Evolutionary conservation across 768 basidiomycete species (phyloP), one percentile per base, ranked within the genome.

Genomic region (Thelephora ganbajun): DNA sequence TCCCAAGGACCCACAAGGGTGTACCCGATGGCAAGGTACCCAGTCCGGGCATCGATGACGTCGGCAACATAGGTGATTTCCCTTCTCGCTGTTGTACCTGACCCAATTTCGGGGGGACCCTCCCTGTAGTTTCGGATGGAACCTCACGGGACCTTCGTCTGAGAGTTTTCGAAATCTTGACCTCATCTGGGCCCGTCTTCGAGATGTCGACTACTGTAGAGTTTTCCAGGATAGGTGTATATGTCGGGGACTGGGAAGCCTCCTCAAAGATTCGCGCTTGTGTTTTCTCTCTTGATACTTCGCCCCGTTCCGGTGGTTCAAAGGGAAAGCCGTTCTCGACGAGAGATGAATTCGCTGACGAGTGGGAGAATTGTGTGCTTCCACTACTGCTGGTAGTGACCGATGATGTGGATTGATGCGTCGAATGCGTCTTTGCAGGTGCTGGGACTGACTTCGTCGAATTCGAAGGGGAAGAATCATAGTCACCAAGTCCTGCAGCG

Each of bases 171-270:
- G 57, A 54, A 5, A 52, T 44, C 35, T 46, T 50, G 35, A 47
- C 22, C 30, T 53, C 52, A 33, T 43, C 55, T 48, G 12, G 47
- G 45, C 16, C 43, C 47, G 44, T 46, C 46, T 41, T 36, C 48
- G 50, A 48, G 44, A 35, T 16, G 35, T 70, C 64, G 72, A 65
- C 13, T 63, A 69, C 7, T 67, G 72, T 20, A 69, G 72, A 35
- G 69, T 69, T 30, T 70, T 72, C n/a, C 72, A 71, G 57, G 76
- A 69, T 22, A 65, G 59, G 6, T 72, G 67, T 50, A 73, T 68
- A 33, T 2, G 39, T 14, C 6, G 70, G 61, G 36, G 68, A 65
- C 42, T 65, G 34, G 16, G 3, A 62, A 9, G 51, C 53, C 19
- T 54, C 61, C 42, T 57, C 57, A 3, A 45, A 30, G 16, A 46